phyloP scores from a whole-genome alignment of 345 rosid genomes.

The Pugionium cornutum region DNA sequence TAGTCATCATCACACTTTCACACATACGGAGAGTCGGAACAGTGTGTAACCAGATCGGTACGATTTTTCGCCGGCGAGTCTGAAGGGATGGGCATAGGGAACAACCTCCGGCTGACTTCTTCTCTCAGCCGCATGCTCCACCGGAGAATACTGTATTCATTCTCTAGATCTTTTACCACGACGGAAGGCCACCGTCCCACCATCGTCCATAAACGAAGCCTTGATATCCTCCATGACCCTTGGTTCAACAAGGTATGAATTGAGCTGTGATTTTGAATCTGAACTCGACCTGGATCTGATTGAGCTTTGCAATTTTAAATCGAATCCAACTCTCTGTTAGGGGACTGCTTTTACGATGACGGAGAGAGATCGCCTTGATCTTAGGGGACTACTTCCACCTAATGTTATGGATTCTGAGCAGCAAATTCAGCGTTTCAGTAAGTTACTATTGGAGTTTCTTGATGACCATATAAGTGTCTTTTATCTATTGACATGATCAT shows the following conservation, averaged over 20 bases:
- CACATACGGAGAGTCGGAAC: too few relatives aligned
- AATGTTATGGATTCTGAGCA: conserved; percentile 79
- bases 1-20: too few relatives aligned
- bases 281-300: conserved; percentile 16
- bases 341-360: conserved; percentile 97
- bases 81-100: conserved; percentile 22
- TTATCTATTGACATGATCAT: conserved; percentile 9
- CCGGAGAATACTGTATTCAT: conserved; percentile 35
- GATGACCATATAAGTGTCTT: not conserved
- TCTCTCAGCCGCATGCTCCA: conserved; percentile 52
- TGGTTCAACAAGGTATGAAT: conserved; percentile 91
- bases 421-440: conserved; percentile 92
- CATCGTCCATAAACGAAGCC: conserved; percentile 93
- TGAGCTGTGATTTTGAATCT: too few relatives aligned
- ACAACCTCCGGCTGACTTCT: conserved; percentile 36
- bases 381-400: conserved; percentile 96
- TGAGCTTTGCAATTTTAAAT: not conserved
- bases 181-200: conserved; percentile 86
- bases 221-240: conserved; percentile 96
- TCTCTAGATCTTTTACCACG: conserved; percentile 68
- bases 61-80: not conserved
- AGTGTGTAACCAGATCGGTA: conserved; percentile 18
- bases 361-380: conserved; percentile 92
- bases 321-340: conserved; percentile 39
- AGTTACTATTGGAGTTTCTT: conserved; percentile 29